Conservation (phyloP, 2,329 filamentous ascomycete species). For the Verticillium nubilum region DNA sequence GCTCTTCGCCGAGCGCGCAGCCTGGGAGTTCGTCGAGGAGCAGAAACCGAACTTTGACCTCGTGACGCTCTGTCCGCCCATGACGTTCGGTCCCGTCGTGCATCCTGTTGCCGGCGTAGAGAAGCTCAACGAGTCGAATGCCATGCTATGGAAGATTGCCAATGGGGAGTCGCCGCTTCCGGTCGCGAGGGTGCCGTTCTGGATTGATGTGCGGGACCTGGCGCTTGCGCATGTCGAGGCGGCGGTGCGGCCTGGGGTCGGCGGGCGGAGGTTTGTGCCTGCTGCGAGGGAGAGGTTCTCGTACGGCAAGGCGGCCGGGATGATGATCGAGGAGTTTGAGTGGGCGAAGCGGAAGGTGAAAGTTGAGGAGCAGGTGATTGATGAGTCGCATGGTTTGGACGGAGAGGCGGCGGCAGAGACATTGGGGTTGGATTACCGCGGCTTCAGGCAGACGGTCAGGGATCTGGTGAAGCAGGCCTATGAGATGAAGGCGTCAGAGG, state of each 20-base stretch:
- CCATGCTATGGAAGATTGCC: constrained; percentile 33
- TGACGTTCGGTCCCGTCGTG: constrained; percentile 37
- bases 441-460: constrained; percentile 27
- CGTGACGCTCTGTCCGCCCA: constrained; percentile 38
- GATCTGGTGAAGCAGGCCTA: constrained; percentile 24
- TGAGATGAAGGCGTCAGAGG: constrained; percentile 12
- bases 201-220: constrained; percentile 41
- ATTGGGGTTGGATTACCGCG: constrained; percentile 29
- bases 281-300: constrained; percentile 38
- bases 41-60: constrained; percentile 32
- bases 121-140: constrained; percentile 36
- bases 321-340: constrained; percentile 34
- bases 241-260: constrained; percentile 26
- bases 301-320: constrained; percentile 35
- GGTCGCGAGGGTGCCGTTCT: constrained; percentile 31
- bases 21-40: constrained; percentile 27
- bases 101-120: constrained; percentile 28
- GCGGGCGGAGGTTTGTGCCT: constrained; percentile 32
- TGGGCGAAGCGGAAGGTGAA: constrained; percentile 25
- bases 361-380: constrained; percentile 25
- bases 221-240: constrained; percentile 38
- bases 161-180: constrained; percentile 28
- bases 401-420: constrained; percentile 31
- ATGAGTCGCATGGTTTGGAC: constrained; percentile 35
- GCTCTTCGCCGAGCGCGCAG: constrained; percentile 27